Evolutionary conservation across 2,329 filamentous ascomycete species (phyloP).

Genomic region (Bertia moriformis): DNA sequence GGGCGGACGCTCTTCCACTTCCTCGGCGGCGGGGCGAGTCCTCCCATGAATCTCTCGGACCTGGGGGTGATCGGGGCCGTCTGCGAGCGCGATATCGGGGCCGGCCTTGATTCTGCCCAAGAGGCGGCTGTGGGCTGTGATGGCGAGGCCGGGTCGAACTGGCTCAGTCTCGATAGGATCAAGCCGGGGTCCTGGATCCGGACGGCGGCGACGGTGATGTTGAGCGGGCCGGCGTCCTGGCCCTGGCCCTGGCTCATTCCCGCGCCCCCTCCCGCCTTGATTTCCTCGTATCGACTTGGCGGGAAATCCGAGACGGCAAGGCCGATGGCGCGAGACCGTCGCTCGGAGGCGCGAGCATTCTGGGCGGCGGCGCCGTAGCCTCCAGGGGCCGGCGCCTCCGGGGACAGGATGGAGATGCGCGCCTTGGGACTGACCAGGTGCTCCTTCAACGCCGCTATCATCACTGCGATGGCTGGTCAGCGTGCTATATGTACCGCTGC

Average conservation of each 20-base stretch:
- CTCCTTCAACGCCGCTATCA: neutral
- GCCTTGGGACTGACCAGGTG: neutral
- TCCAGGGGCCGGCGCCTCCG: neutral
- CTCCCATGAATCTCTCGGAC: neutral
- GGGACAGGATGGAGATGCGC: neutral
- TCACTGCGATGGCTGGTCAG: too few species aligned
- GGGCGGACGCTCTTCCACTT: slow-evolving; percentile 8
- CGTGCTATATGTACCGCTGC: too few species aligned
- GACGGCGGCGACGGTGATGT: too few species aligned
- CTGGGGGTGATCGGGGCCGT: neutral
- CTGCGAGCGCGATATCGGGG: neutral
- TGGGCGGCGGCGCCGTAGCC: too few species aligned
- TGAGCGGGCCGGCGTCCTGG: too few species aligned
- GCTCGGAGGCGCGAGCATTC: too few species aligned
- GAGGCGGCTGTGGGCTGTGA: neutral
- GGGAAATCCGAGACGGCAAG: slow-evolving; percentile 23
- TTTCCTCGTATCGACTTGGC: slow-evolving; percentile 30
- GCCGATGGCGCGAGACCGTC: too few species aligned
- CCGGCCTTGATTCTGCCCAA: neutral
- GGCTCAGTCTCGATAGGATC: too few species aligned
- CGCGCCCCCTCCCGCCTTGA: slow-evolving; percentile 25
- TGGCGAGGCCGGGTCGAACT: too few species aligned
- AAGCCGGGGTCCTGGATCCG: too few species aligned
- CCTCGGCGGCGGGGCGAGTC: slow-evolving; percentile 9
- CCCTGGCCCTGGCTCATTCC: too few species aligned